Evolutionary conservation across 2,329 filamentous ascomycete genomes (phyloP).

Genomic region (Biscogniauxia mediterranea): DNA sequence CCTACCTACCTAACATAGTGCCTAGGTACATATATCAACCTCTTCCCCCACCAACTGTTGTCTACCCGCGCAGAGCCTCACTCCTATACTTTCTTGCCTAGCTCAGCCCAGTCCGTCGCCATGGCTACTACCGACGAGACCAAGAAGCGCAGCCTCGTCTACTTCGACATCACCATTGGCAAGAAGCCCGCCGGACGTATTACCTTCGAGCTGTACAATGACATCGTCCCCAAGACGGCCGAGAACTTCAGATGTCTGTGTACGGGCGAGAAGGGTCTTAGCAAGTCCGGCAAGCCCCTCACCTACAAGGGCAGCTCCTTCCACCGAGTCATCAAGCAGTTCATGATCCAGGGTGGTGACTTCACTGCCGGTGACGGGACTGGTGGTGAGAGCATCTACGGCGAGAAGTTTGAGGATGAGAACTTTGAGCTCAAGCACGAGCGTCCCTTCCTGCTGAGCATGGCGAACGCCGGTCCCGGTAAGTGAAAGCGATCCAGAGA

Average conservation of each 20-base stretch:
- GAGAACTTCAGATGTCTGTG: conserved; percentile 95
- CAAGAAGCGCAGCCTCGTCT: conserved; percentile 73
- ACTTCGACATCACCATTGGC: conserved; percentile 88
- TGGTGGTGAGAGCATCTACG: conserved; percentile 95
- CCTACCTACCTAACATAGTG: neutral
- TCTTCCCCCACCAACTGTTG: neutral
- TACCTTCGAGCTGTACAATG: conserved; percentile 76
- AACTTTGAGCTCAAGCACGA: conserved; percentile 92
- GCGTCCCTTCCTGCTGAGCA: conserved; percentile 88
- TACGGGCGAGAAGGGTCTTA: conserved; percentile 88
- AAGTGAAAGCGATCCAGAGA: conserved; percentile 31
- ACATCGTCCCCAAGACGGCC: conserved; percentile 86
- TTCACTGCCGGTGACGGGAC: conserved; percentile 95
- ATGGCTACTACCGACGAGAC: conserved; percentile 37
- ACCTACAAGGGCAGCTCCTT: conserved; percentile 92
- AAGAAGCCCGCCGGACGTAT: conserved; percentile 72
- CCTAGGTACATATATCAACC: neutral
- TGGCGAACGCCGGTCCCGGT: conserved; percentile 96
- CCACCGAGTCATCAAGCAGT: conserved; percentile 96
- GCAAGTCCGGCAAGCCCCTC: conserved; percentile 78
- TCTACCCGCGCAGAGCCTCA: no score
- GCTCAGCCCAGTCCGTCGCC: conserved; percentile 3
- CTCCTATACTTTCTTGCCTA: no score
- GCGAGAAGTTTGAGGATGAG: conserved; percentile 95
- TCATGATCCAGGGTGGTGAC: conserved; percentile 98